Conservation (phyloP, 75 land plant genomes). For the Picea glauca region DNA sequence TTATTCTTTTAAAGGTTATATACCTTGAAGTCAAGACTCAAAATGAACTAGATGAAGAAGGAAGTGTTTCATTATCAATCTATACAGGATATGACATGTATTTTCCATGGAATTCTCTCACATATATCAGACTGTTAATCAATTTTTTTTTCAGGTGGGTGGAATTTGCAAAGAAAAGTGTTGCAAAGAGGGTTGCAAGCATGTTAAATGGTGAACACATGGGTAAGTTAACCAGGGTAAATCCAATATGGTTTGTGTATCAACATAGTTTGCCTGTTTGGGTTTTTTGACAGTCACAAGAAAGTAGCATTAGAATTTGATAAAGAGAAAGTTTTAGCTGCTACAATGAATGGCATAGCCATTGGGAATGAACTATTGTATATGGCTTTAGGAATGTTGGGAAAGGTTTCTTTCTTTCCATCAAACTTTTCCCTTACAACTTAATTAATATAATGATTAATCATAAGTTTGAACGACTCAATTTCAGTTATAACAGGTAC, state of each 20-base stretch:
- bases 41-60: no score
- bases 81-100: no score
- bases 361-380: background rate
- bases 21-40: no score
- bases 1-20: no score
- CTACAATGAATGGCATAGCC: background rate
- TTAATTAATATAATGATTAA: no score
- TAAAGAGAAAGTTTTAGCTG: background rate
- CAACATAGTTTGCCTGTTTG: background rate
- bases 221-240: slow-evolving; percentile 38
- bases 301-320: background rate
- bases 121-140: background rate
- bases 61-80: no score
- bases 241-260: background rate
- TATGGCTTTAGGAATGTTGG: background rate
- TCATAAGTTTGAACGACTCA: background rate
- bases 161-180: slow-evolving; percentile 76
- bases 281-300: background rate
- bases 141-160: slow-evolving; percentile 74
- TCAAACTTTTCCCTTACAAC: background rate
- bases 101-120: background rate
- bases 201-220: slow-evolving; percentile 92
- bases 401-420: background rate
- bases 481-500: background rate
- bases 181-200: slow-evolving; percentile 78